These are phyloP conservation scores for Cryphonectria radicalis DNA, from an alignment of 2,329 filamentous ascomycete genomes.

Conservation along the genomic window DNA sequence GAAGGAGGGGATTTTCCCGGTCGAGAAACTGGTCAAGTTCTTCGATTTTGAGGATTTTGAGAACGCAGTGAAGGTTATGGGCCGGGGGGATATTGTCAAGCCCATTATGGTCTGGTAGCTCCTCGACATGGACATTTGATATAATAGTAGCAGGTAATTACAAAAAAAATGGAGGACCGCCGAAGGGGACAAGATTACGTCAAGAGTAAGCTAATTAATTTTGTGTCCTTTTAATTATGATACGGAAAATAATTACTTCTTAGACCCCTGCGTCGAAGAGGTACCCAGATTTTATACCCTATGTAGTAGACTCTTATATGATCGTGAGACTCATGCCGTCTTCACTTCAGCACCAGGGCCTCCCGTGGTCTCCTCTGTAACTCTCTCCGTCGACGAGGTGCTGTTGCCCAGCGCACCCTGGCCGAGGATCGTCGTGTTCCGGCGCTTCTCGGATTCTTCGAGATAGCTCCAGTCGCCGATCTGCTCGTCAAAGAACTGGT, in stretches of 20 bases:
- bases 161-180: too few species aligned
- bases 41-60: constrained; percentile 30
- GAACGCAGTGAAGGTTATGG: constrained; percentile 29
- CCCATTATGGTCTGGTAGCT: constrained; percentile 31
- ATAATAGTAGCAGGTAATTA: neutral
- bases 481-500: constrained; percentile 52
- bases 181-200: neutral
- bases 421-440: constrained; percentile 20
- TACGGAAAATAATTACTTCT: too few species aligned
- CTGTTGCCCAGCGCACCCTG: constrained; percentile 1
- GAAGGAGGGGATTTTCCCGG: constrained; percentile 31
- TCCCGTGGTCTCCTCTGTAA: constrained; percentile 15
- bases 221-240: too few species aligned
- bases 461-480: constrained; percentile 41
- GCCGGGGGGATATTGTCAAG: constrained; percentile 31
- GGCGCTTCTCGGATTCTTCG: constrained; percentile 30
- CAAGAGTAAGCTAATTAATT: too few species aligned
- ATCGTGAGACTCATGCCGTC: neutral
- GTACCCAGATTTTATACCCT: neutral
- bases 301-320: neutral
- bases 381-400: constrained; percentile 14
- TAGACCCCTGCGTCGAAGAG: too few species aligned
- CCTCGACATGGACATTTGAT: neutral
- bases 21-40: constrained; percentile 31
- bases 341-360: neutral